phyloP scores from a whole-genome alignment of 495 filamentous ascomycete genomes.

The Xylaria curta region DNA sequence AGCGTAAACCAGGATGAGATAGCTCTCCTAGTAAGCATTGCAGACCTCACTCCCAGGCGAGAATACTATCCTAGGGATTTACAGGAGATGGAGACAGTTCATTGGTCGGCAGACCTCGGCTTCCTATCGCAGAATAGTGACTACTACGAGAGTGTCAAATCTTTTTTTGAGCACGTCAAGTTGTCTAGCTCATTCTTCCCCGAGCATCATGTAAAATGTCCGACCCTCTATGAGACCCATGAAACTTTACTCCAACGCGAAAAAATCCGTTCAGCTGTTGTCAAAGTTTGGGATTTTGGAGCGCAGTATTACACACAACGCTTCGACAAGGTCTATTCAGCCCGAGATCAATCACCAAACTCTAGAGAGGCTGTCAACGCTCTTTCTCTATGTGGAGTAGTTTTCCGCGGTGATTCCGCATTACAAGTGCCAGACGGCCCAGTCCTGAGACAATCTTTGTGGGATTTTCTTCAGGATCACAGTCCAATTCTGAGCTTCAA shows the following conservation, averaged over 20 bases:
- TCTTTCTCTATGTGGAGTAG: too few relatives aligned
- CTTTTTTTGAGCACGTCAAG: slow-evolving; percentile 50
- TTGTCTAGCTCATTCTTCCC: too few relatives aligned
- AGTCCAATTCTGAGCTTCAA: too few relatives aligned
- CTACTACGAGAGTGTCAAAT: slow-evolving; percentile 51
- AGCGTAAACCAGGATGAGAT: slow-evolving; percentile 47
- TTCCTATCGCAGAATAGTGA: slow-evolving; percentile 58
- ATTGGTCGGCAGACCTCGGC: slow-evolving; percentile 40
- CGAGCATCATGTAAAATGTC: too few relatives aligned
- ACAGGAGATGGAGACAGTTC: slow-evolving; percentile 36
- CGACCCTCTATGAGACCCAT: background rate
- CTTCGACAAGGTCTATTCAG: too few relatives aligned
- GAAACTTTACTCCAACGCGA: slow-evolving; percentile 47
- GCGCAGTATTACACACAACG: too few relatives aligned
- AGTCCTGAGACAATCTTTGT: too few relatives aligned
- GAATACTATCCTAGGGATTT: slow-evolving; percentile 36
- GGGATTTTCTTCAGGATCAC: too few relatives aligned
- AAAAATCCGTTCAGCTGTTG: slow-evolving; percentile 52
- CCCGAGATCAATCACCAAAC: too few relatives aligned
- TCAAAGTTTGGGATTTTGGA: slow-evolving; percentile 60
- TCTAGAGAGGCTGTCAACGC: too few relatives aligned
- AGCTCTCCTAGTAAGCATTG: slow-evolving; percentile 51
- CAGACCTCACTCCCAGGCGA: slow-evolving; percentile 57
- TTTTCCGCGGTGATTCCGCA: too few relatives aligned
- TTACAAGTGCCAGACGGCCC: too few relatives aligned